Conservation (phyloP, 23 red algal genomes). For the Agarophyton chilense region DNA sequence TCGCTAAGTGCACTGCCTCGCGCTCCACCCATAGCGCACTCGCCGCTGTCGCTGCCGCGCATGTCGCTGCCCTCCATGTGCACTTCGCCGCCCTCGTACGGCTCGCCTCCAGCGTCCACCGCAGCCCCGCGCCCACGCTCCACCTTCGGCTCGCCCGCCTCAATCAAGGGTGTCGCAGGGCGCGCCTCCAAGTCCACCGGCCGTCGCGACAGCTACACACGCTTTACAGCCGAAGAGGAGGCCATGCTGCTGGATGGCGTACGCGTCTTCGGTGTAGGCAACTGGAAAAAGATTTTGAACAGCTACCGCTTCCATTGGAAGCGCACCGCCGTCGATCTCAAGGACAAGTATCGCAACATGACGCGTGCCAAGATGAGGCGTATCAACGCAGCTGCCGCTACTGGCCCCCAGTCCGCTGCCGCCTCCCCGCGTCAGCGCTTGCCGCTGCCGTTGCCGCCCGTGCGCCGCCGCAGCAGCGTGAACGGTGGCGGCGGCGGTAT, state of each 20-base stretch:
- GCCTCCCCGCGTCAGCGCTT: background rate
- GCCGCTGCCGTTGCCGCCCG: background rate
- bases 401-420: background rate
- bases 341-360: conserved; percentile 92
- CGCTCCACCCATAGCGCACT: background rate
- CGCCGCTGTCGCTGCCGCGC: background rate
- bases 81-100: background rate
- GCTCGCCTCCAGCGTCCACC: background rate
- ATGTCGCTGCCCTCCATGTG: background rate
- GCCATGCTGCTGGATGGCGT: conserved; percentile 80
- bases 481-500: background rate
- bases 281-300: conserved; percentile 89
- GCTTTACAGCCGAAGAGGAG: conserved; percentile 86
- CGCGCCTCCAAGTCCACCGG: conserved; percentile 35
- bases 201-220: conserved; percentile 71
- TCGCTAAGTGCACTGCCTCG: background rate
- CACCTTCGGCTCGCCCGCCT: background rate
- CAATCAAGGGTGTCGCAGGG: background rate
- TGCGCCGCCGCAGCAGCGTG: background rate
- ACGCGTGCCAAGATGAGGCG: conserved; percentile 58
- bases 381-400: conserved; percentile 21
- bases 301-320: conserved; percentile 76
- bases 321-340: conserved; percentile 76
- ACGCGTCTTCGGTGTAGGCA: conserved; percentile 72
- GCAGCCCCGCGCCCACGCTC: background rate